Conservation (phyloP, 2,329 filamentous ascomycete species). For the Penicillium psychrosexuale region DNA sequence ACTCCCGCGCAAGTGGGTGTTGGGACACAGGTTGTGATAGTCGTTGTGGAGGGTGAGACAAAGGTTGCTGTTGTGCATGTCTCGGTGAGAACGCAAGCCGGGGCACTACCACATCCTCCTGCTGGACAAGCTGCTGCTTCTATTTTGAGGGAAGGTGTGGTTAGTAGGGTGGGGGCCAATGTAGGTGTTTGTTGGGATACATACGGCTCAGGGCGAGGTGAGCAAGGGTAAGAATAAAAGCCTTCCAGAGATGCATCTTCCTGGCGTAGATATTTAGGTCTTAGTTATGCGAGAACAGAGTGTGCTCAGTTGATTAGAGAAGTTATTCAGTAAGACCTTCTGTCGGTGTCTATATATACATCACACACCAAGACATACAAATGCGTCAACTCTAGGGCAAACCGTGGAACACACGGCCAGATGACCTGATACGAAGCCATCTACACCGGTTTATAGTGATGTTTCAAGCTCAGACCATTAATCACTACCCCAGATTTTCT, state of each 20-base stretch:
- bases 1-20: conserved; percentile 25
- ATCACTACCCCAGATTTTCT: not conserved
- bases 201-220: conserved; percentile 9
- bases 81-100: conserved; percentile 22
- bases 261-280: not conserved
- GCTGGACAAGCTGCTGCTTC: conserved; percentile 2
- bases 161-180: not conserved
- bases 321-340: not conserved
- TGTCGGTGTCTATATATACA: not conserved
- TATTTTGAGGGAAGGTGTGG: not conserved
- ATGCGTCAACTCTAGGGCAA: not conserved
- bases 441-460: not conserved
- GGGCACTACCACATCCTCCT: conserved; percentile 14
- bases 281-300: not conserved
- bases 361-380: not conserved
- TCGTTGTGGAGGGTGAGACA: conserved; percentile 16
- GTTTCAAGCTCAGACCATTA: not conserved
- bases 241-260: not conserved
- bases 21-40: conserved; percentile 24
- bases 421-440: conserved; percentile 6
- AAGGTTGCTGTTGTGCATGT: conserved; percentile 25
- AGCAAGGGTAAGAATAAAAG: not conserved
- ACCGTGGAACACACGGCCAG: not conserved
- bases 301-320: not conserved
- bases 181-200: not conserved